These are phyloP conservation scores for Oryza punctata DNA, from an alignment of 176 grass and related monocot genomes.

Conservation along the genomic window DNA sequence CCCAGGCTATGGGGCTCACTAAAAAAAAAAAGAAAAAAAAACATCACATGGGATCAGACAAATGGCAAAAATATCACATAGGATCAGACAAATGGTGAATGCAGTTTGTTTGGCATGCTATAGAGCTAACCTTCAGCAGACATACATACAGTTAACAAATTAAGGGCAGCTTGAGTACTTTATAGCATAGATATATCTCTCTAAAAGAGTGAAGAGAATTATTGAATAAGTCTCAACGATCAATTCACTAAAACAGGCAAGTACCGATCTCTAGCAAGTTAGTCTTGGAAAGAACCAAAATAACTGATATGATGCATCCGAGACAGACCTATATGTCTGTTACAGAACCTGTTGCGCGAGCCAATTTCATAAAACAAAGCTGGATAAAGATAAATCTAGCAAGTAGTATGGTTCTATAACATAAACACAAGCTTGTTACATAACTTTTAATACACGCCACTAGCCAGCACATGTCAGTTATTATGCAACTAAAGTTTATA, in stretches of 20 bases:
- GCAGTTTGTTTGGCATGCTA: constrained; percentile 11
- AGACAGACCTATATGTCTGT: not conserved
- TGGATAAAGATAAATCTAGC: constrained; percentile 9
- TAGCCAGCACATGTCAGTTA: constrained; percentile 11
- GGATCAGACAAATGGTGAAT: constrained; percentile 11
- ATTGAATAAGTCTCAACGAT: not conserved
- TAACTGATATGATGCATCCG: not conserved
- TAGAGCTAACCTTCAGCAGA: not conserved
- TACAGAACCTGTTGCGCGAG: not conserved
- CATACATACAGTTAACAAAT: constrained; percentile 7
- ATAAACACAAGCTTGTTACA: not conserved
- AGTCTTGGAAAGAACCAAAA: not conserved
- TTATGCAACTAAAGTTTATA: constrained; percentile 1
- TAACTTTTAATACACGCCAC: not conserved
- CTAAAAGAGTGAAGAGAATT: constrained; percentile 6
- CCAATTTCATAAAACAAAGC: not conserved
- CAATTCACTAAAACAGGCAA: not conserved
- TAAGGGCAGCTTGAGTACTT: not conserved
- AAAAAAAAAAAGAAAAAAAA: constrained; percentile 27
- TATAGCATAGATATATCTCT: constrained; percentile 10
- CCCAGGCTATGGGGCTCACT: constrained; percentile 66
- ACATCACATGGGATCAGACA: constrained; percentile 14
- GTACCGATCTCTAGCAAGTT: constrained; percentile 10
- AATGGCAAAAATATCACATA: not conserved
- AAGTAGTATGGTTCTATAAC: constrained; percentile 14